Conservation (phyloP, 495 filamentous ascomycete genomes). For the Penicillium cinerascens region DNA sequence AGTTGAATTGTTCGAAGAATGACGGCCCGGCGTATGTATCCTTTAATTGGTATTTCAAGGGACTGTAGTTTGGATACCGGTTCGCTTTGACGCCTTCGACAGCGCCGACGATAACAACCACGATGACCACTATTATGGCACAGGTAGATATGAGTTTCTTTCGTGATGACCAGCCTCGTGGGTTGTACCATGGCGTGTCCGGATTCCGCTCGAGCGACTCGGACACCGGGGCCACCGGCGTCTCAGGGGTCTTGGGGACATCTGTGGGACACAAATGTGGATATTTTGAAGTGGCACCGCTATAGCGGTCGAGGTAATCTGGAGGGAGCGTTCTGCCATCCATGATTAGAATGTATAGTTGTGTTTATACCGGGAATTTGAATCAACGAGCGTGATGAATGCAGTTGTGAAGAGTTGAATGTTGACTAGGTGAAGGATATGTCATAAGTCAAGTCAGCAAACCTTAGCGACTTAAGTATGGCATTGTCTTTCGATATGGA, state of each 20-base stretch:
- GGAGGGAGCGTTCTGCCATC: constrained; percentile 15
- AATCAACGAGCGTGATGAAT: constrained; percentile 1
- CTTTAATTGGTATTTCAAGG: constrained; percentile 45
- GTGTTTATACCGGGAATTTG: not conserved
- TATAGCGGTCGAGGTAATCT: constrained; percentile 22
- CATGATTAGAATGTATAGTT: constrained; percentile 10
- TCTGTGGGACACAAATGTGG: constrained; percentile 16
- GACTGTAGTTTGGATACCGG: constrained; percentile 51
- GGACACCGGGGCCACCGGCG: not conserved
- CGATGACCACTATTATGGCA: constrained; percentile 38
- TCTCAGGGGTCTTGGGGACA: constrained; percentile 14
- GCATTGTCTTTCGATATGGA: not conserved
- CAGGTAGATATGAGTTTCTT: constrained; percentile 37
- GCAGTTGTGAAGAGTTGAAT: not conserved
- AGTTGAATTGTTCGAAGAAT: constrained; percentile 52
- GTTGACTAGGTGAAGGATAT: not conserved
- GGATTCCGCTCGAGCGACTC: constrained; percentile 1
- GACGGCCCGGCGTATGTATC: constrained; percentile 46
- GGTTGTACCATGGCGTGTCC: constrained; percentile 41
- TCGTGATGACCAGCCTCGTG: constrained; percentile 47
- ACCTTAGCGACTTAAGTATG: not conserved
- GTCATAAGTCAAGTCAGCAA: not conserved
- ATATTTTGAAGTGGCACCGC: constrained; percentile 16
- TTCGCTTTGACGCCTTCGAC: constrained; percentile 45
- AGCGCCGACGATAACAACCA: constrained; percentile 53